Base-by-base conservation (phyloP, 768 basidiomycete genomes). In the Termitomyces sp. region DNA sequence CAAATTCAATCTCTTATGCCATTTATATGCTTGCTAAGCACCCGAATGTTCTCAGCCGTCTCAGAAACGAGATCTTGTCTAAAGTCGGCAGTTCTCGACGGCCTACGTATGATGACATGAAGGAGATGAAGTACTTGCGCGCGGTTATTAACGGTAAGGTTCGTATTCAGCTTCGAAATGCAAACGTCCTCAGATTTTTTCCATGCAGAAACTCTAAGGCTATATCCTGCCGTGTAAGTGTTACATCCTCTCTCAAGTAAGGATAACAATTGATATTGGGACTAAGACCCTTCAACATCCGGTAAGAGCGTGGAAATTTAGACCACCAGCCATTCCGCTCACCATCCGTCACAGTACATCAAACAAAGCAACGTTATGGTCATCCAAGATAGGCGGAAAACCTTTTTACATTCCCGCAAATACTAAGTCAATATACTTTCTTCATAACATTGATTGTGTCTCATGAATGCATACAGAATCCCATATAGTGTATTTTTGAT, bases 21-120 rank as follows among this genome's bases (percentile, higher is more conserved):
- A 61, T 76, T 3, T 82, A 81, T 65, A 72, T 77, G 67, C 71
- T 83, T 20, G 66, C 79, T 0, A 67, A 73, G 60, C 73, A 82
- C 59, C 79, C 80, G 16, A 56, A 70, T 8, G 69, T 81, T n/a
- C 62, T 77, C 31, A 56, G 61, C 4, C 69, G 72, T 0, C 72
- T 83, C 15, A 72, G 77, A 4, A 66, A 75, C 30, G 81, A 83
- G 58, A 68, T 83, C 18, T 59, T 76, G 9, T 62, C 67, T 8
- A 72, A 69, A 37, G 65, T 82, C 7, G 81, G 81, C 9, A 59
- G 67, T 11, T 64, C 58, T 11, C 64, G 68, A 4, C 62, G 69
- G 4, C 81, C 82, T 0, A 76, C 73, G 0, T 77, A 75, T 59
- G 78, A 77, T 6, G 72, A 80, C 49, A 72, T 83, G 63, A 72